Evolutionary conservation across 2,329 filamentous ascomycete genomes (phyloP).

Genomic region (Thyridium curvatum): DNA sequence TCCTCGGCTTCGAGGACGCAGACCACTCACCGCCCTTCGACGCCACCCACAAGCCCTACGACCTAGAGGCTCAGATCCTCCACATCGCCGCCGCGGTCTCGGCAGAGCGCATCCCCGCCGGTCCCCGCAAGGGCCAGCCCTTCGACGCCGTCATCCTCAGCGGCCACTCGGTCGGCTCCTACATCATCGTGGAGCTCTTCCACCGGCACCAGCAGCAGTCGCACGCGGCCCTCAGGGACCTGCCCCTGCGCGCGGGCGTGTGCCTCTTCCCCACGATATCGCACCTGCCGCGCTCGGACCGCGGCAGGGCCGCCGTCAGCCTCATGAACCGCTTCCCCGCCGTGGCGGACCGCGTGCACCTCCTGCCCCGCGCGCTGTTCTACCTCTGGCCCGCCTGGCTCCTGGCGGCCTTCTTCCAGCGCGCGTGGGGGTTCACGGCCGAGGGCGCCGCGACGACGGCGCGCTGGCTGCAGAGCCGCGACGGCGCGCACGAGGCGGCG

Average conservation of each 20-base stretch:
- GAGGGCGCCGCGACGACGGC: slow-evolving; percentile 44
- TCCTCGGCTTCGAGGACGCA: slow-evolving; percentile 51
- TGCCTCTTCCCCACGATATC: slow-evolving; percentile 70
- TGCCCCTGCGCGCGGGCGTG: slow-evolving; percentile 46
- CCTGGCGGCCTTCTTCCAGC: slow-evolving; percentile 31
- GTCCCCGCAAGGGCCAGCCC: slow-evolving; percentile 21
- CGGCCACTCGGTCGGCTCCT: slow-evolving; percentile 70
- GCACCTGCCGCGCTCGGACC: slow-evolving; percentile 60
- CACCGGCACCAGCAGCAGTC: slow-evolving; percentile 35
- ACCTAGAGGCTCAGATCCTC: slow-evolving; percentile 49
- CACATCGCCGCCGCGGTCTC: slow-evolving; percentile 23
- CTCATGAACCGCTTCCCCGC: too few relatives aligned
- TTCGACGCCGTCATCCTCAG: slow-evolving; percentile 59
- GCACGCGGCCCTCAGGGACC: slow-evolving; percentile 17
- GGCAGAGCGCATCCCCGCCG: slow-evolving; percentile 18
- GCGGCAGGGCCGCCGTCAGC: slow-evolving; percentile 37
- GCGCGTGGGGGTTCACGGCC: slow-evolving; percentile 39
- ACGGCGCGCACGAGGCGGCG: slow-evolving; percentile 54
- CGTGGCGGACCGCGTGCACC: slow-evolving; percentile 22
- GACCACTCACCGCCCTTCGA: slow-evolving; percentile 40
- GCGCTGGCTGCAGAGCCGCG: slow-evolving; percentile 46
- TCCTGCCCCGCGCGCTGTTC: slow-evolving; percentile 33
- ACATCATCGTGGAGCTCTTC: slow-evolving; percentile 64
- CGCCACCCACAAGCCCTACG: slow-evolving; percentile 34
- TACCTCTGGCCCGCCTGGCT: slow-evolving; percentile 29